phyloP scores from a whole-genome alignment of 1,284 basidiomycete species.

The Meira miltonrushii region DNA sequence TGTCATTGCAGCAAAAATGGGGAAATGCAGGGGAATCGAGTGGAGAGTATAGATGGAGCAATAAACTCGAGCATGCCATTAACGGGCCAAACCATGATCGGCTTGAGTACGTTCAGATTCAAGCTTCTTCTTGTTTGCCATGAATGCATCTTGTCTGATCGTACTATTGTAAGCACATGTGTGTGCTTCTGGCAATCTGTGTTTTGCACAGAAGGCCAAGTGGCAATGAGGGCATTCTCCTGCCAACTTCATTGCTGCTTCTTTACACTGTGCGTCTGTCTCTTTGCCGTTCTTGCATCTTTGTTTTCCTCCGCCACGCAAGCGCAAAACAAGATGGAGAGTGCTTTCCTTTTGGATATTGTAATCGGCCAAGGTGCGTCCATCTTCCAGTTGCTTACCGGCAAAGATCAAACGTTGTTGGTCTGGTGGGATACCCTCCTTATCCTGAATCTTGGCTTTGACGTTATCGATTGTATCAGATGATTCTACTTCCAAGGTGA shows the following conservation, averaged over 20 bases:
- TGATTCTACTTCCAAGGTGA: slow-evolving; percentile 54
- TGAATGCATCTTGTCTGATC: slow-evolving; percentile 47
- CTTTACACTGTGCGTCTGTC: slow-evolving; percentile 45
- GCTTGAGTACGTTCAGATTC: slow-evolving; percentile 47
- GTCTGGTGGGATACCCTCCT: slow-evolving; percentile 50
- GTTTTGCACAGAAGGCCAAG: slow-evolving; percentile 49
- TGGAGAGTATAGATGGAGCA: too few relatives aligned
- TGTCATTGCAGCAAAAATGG: not conserved
- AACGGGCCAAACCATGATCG: slow-evolving; percentile 48
- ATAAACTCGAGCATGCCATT: not conserved
- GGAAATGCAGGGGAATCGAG: too few relatives aligned
- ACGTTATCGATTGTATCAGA: slow-evolving; percentile 63
- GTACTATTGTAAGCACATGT: slow-evolving; percentile 45
- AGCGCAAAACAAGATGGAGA: slow-evolving; percentile 86
- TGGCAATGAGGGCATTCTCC: slow-evolving; percentile 51
- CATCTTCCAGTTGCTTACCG: slow-evolving; percentile 50
- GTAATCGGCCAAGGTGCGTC: slow-evolving; percentile 51
- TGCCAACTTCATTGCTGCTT: slow-evolving; percentile 50
- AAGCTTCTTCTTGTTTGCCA: slow-evolving; percentile 50
- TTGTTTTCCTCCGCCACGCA: slow-evolving; percentile 62
- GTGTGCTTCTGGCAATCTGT: slow-evolving; percentile 49
- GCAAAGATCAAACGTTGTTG: slow-evolving; percentile 51
- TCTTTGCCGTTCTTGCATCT: slow-evolving; percentile 48
- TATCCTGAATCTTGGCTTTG: slow-evolving; percentile 56
- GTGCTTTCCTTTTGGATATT: slow-evolving; percentile 99